Evolutionary conservation across 495 filamentous ascomycete genomes (phyloP).

Genomic region (Clohesyomyces aquaticus): DNA sequence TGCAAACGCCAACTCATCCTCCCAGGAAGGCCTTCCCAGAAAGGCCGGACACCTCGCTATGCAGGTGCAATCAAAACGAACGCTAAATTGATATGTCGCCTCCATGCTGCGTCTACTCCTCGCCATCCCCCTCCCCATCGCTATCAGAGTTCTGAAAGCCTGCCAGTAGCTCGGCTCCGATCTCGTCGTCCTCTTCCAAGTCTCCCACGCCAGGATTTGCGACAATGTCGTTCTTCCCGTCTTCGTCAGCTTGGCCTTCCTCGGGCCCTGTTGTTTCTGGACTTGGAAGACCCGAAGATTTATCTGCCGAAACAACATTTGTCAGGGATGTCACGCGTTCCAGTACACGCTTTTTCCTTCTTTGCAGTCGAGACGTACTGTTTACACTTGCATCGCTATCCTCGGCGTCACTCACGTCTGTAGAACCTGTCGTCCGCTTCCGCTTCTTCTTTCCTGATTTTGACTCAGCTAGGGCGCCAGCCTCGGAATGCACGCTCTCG

Average conservation of each 20-base stretch:
- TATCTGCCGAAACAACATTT: slow-evolving; percentile 42
- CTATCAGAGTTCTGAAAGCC: slow-evolving; percentile 55
- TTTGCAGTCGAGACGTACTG: slow-evolving; percentile 54
- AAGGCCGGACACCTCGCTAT: slow-evolving; percentile 39
- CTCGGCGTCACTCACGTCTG: slow-evolving; percentile 48
- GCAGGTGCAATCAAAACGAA: slow-evolving; percentile 26
- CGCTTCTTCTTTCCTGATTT: slow-evolving; percentile 45
- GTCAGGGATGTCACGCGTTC: slow-evolving; percentile 51
- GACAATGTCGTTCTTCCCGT: slow-evolving; percentile 31
- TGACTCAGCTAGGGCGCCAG: slow-evolving; percentile 13
- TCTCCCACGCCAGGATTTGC: slow-evolving; percentile 50
- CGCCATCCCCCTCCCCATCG: slow-evolving; percentile 28
- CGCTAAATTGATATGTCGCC: slow-evolving; percentile 5
- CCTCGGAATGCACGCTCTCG: slow-evolving; percentile 35
- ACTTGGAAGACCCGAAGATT: slow-evolving; percentile 48
- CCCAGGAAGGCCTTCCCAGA: slow-evolving; percentile 15
- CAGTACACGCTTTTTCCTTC: slow-evolving; percentile 49
- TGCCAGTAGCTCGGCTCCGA: slow-evolving; percentile 70
- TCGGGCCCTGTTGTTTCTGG: slow-evolving; percentile 57
- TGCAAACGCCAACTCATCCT: no score
- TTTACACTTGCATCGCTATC: slow-evolving; percentile 57
- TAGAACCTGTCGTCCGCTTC: slow-evolving; percentile 44
- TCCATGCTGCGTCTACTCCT: slow-evolving; percentile 8
- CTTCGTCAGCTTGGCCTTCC: slow-evolving; percentile 50
- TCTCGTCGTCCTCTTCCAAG: slow-evolving; percentile 54